A percentile compares a stretch with the other conserved stretches of the same genome.
Conservation (phyloP, 2,329 filamentous ascomycete genomes). For the Exophiala aquamarina region DNA sequence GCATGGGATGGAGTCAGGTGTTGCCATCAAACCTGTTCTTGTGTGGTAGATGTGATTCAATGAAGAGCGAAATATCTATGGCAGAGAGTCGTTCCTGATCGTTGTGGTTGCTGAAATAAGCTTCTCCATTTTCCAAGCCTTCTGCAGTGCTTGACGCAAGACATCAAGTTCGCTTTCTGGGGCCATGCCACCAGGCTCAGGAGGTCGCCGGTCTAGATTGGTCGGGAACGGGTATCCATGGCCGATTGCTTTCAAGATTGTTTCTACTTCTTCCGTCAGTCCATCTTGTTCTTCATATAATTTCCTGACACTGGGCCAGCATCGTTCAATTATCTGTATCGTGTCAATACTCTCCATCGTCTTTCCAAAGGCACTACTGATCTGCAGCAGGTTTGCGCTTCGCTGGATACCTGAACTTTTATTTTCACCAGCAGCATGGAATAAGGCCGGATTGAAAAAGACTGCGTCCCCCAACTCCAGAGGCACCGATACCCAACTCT, state of each 20-base stretch:
- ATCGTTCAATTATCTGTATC: conserved; percentile 50
- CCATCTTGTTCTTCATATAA: conserved; percentile 40
- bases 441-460: conserved; percentile 64
- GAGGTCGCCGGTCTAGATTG: conserved; percentile 59
- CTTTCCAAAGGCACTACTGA: conserved; percentile 63
- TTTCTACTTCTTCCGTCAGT: conserved; percentile 51
- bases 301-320: conserved; percentile 52
- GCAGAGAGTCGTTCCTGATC: conserved; percentile 38
- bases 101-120: conserved; percentile 43
- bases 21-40: conserved; percentile 32
- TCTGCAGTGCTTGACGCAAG: conserved; percentile 45
- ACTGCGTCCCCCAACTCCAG: conserved; percentile 58
- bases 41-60: conserved; percentile 26
- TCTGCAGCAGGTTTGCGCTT: conserved; percentile 62
- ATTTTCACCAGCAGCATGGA: conserved; percentile 64
- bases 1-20: conserved; percentile 30
- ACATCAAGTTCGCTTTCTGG: conserved; percentile 60
- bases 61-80: conserved; percentile 13
- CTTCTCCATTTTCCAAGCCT: conserved; percentile 40
- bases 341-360: conserved; percentile 63
- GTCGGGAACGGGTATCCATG: conserved; percentile 65
- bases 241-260: conserved; percentile 52
- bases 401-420: conserved; percentile 49
- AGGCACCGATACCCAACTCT: conserved; percentile 54
- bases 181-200: conserved; percentile 58